Base-by-base conservation (phyloP, 2,329 filamentous ascomycete genomes). In the Colletotrichum chrysophilum region DNA sequence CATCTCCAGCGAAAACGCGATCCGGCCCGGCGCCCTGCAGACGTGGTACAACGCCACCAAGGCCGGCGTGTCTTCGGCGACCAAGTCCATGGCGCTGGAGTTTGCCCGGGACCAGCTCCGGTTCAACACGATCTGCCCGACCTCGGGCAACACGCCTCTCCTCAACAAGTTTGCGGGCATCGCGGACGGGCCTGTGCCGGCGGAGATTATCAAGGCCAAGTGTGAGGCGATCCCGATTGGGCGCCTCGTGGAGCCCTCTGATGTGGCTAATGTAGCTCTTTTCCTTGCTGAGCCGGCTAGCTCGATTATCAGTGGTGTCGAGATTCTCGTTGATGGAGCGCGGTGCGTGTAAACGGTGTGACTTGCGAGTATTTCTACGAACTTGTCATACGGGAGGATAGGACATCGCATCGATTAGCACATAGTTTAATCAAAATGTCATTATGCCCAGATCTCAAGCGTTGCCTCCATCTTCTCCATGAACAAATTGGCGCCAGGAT, bases 21-120 rank as follows among this genome's bases (percentile, higher is more conserved):
- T 66, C 48, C 66, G 72, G 4, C 66, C 67, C 14, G 64, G 72
- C 24, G 64, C 67, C 1, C 1, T 32, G 18, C 68, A 70, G 72
- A 75, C 72, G 4, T 75, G 72, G 72, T 75, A 75, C 21, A 75
- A 75, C 28, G 72, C 72, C 13, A 70, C 72, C 43, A 75, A 75
- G 43, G 72, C 72, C 14, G 72, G 48, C 12, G 72, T 75, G 58
- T 56, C 58, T 0, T 36, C 55, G 3, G 72, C 72, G 24, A 66
- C 65, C 30, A 75, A 75, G 68, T 64, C 72, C 48, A 71, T 75
- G 72, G 72, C 72, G 14, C 52, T 75, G n/a, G 72, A 75, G 48
- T 75, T 64, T 8, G 72, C 52, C 13, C 38, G 34, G 48, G 56
- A 75, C 16, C 72, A 75, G 72, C 55, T 75, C 0, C 68, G 68